Base-by-base conservation (phyloP, 768 basidiomycete species). In the Tylopilus rubrobrunneus region DNA sequence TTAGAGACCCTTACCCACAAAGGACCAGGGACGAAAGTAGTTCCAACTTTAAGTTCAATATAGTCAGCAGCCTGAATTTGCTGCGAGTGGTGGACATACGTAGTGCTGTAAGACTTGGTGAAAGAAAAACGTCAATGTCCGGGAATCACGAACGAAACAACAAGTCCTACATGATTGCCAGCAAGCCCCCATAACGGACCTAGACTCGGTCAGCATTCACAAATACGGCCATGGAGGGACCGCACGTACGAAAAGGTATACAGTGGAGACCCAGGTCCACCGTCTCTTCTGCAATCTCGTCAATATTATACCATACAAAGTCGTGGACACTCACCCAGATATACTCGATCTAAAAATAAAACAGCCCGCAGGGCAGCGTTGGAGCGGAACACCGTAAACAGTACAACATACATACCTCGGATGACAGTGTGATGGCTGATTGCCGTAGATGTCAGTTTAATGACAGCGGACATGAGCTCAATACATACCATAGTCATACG, bases 321-420 rank as follows among this genome's bases (percentile, higher is more conserved):
- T 25, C 17, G n/a, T n/a, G n/a, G n/a, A n/a, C n/a, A 2, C 56
- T 28, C n/a, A 48, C 58, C 58, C 58, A 59, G 4, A 58, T 43
- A 10, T 59, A 15, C 0, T 51, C 34, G n/a, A 58, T 36, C 58
- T 59, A 23, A 12, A 25, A n/a, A 8, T 12, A 15, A 14, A 29
- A 4, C n/a, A 21, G 31, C 17, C 36, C 1, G 19, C 10, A 4
- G 2, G 11, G 7, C 2, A 21, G 21, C 17, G 31, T 40, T 34
- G 2, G 23, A 10, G 27, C 28, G 12, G 33, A 41, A 29, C 2
- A 12, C 14, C 3, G 28, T 6, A 27, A 27, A 41, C 4, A 31
- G 42, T 11, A 23, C 2, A n/a, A 41, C 1, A 15, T 1, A 46
- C 41, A 21, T 53, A 59, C 58, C 58, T 59, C 58, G 0, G 12